phyloP scores from a whole-genome alignment of 176 grass and related monocot species.

The Alloteropsis semialata region DNA sequence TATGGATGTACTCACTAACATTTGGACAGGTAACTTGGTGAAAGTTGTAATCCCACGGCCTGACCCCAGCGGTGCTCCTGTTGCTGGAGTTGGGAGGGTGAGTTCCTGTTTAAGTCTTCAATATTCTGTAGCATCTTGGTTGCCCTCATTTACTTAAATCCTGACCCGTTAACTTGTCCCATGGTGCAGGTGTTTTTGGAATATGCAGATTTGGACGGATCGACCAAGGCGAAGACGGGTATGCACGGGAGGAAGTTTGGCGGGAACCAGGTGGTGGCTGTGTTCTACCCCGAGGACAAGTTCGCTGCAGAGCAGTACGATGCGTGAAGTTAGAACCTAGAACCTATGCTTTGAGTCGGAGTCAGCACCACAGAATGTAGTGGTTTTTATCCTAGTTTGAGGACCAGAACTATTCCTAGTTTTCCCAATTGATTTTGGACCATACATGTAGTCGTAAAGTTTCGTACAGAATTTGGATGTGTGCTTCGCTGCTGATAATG shows the following conservation, averaged over 20 bases:
- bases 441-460: no score
- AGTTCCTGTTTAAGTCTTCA: not conserved
- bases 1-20: constrained; percentile 36
- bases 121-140: not conserved
- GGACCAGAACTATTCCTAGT: no score
- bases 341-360: no score
- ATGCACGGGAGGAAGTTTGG: constrained; percentile 85
- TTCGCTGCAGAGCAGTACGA: constrained; percentile 63
- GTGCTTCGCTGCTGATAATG: no score
- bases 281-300: constrained; percentile 83
- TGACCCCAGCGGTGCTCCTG: constrained; percentile 60
- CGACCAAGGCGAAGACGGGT: constrained; percentile 65
- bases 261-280: constrained; percentile 67
- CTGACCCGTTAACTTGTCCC: not conserved
- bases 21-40: constrained; percentile 79
- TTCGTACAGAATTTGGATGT: no score
- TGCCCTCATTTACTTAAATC: not conserved
- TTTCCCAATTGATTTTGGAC: no score
- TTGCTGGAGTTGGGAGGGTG: constrained; percentile 87
- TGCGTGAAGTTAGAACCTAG: constrained; percentile 22
- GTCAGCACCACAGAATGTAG: no score
- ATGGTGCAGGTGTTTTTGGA: constrained; percentile 84
- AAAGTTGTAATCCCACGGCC: constrained; percentile 89
- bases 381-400: no score
- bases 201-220: constrained; percentile 80